Base-by-base conservation (phyloP, 1,139 yeast genomes). In the Yamadazyma diospyri region DNA sequence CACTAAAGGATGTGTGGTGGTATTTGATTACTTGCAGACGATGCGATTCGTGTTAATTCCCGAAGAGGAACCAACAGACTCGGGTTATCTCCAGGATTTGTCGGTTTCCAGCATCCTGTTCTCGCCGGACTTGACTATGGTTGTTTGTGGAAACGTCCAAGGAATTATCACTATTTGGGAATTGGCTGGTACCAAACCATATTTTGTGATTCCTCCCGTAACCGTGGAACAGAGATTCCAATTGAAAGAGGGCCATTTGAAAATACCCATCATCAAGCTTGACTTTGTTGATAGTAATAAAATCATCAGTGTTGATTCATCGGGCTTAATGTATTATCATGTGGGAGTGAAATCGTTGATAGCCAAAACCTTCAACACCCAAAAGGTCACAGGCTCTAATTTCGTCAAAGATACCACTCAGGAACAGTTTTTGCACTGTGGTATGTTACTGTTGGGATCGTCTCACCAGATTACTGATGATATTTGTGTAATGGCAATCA, bases 1-100 rank as follows among this genome's bases (percentile, higher is more conserved):
- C 0, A 48, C 68, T 1, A 65, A 65, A 30, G 89, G 89, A 1
- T 59, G 53, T 29, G 64, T 83, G 0, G 53, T 82, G 12, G 62
- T 80, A 2, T 85, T 81, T 52, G 81, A 78, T 47, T 82, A 79
- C 45, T 70, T 69, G 30, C 94, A 85, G 53, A 59, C 54, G 23
- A 53, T 78, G 10, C 59, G 63, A 19, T 59, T 56, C 35, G 59
- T 66, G 1, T 48, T 78, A 28, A 64, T 1, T 43, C 56, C 23
- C 42, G 34, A 30, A 13, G 3, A 32, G 2, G 12, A 30, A 10
- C 40, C 41, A 8, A 30, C 29, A 4, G 34, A 39, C n/a, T 20
- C 23, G 8, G 14, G 53, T 0, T 44, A 42, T 27, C 21, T 44
- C 7, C 25, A 23, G 14, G 34, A 41, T 27, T 19, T 25, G n/a